Percentiles rank a stretch among this genome's conserved stretches.
These are phyloP conservation scores for Xanthoconium purpureum DNA, from an alignment of 768 basidiomycete species.

Conservation along the genomic window DNA sequence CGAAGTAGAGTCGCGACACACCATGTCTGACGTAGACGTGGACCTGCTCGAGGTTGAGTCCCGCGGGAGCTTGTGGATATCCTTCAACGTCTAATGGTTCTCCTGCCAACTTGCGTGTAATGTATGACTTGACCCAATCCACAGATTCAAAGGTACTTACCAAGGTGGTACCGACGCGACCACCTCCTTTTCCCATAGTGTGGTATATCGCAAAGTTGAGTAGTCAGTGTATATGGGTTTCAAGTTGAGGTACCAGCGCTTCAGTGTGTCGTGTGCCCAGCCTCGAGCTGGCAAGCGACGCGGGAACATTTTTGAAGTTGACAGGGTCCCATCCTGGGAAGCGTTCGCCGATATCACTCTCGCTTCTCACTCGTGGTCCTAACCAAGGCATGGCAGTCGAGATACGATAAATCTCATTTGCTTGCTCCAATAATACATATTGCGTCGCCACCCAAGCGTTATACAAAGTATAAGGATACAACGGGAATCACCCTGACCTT, in stretches of 20 bases:
- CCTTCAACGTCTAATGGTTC: slow-evolving; percentile 54
- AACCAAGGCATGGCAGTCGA: too few relatives aligned
- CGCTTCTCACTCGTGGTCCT: too few relatives aligned
- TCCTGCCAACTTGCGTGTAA: slow-evolving; percentile 30
- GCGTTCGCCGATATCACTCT: too few relatives aligned
- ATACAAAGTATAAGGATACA: slow-evolving; percentile 26
- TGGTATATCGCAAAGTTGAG: not conserved
- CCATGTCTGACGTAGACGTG: slow-evolving; percentile 76
- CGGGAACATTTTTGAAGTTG: not conserved
- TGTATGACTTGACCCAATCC: not conserved
- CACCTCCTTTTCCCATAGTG: not conserved
- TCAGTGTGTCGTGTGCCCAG: not conserved
- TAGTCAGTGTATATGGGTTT: not conserved
- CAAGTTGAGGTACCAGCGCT: not conserved
- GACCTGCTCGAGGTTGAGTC: slow-evolving; percentile 63
- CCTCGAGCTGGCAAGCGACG: not conserved
- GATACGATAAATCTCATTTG: too few relatives aligned
- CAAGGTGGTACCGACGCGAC: slow-evolving; percentile 3
- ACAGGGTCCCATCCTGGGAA: slow-evolving; percentile 7
- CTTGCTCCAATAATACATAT: not conserved
- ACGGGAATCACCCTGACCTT: not conserved
- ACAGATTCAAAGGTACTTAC: slow-evolving; percentile 5
- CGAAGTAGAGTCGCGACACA: slow-evolving; percentile 30
- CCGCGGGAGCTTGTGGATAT: slow-evolving; percentile 57
- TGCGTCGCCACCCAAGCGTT: not conserved